Percentiles rank a stretch among this genome's conserved stretches.
Conservation (phyloP, 441 rosid genomes). For the Jatropha multifida region DNA sequence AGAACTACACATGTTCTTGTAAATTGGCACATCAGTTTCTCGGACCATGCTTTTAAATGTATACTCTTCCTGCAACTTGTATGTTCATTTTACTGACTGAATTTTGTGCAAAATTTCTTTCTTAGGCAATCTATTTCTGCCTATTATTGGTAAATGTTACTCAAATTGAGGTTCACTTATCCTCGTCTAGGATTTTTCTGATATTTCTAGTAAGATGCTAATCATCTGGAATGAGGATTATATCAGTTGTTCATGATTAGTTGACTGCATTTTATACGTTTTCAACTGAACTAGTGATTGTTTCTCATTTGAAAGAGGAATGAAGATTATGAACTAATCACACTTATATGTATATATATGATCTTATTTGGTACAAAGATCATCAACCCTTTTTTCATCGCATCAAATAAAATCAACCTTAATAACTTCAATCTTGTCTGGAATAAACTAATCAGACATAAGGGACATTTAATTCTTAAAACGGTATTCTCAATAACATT, state of each 20-base stretch:
- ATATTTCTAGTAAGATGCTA: neutral
- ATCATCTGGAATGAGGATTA: neutral
- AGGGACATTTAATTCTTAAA: slow-evolving; percentile 3
- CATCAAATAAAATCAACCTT: neutral
- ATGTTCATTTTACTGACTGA: neutral
- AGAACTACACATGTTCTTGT: neutral
- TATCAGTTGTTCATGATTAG: neutral
- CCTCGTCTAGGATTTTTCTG: neutral
- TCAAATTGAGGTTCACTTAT: neutral
- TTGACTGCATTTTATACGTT: neutral
- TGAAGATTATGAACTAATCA: neutral
- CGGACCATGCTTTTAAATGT: neutral
- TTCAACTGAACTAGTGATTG: neutral
- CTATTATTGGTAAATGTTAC: neutral
- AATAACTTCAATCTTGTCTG: neutral
- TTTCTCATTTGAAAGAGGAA: neutral
- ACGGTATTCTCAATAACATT: slow-evolving; percentile 5
- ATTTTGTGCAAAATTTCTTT: neutral
- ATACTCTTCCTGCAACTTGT: neutral
- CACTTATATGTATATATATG: neutral
- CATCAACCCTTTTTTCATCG: neutral
- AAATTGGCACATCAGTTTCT: neutral
- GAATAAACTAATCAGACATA: neutral
- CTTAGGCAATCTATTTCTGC: neutral
- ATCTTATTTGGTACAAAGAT: neutral